A percentile compares a stretch with the other conserved stretches of the same genome.
Conservation (phyloP, 73 alveolate species). For the Paramecium primaurelia region DNA sequence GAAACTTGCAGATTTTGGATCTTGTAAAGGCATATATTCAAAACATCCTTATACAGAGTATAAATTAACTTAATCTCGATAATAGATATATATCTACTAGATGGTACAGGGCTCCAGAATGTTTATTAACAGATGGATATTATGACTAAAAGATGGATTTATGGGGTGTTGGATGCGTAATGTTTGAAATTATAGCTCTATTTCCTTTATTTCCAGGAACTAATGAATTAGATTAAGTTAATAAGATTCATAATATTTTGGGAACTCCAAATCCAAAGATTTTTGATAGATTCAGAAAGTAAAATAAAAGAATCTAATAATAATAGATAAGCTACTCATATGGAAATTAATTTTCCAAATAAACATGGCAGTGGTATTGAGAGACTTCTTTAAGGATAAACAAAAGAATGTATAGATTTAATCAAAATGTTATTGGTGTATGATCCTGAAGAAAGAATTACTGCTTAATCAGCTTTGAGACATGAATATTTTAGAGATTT, state of each 20-base stretch:
- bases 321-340: slow-evolving; percentile 70
- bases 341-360: slow-evolving; percentile 87
- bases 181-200: slow-evolving; percentile 90
- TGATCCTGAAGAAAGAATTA: slow-evolving; percentile 65
- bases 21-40: slow-evolving; percentile 91
- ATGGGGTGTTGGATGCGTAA: slow-evolving; percentile 99
- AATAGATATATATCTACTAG: slow-evolving; percentile 81
- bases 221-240: slow-evolving; percentile 94
- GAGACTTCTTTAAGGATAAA: slow-evolving; percentile 74
- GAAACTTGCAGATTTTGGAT: slow-evolving; percentile 95
- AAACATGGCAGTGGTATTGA: slow-evolving; percentile 88
- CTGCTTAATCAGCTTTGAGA: slow-evolving; percentile 34
- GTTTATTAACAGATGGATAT: slow-evolving; percentile 98
- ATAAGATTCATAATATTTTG: slow-evolving; percentile 92
- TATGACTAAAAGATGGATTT: slow-evolving; percentile 98
- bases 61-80: background rate
- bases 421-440: slow-evolving; percentile 53
- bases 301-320: background rate
- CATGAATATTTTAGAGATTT: slow-evolving; percentile 61
- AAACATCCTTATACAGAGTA: slow-evolving; percentile 95
- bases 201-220: slow-evolving; percentile 98
- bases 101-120: slow-evolving; percentile 99
- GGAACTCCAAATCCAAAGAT: slow-evolving; percentile 94
- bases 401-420: slow-evolving; percentile 70
- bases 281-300: slow-evolving; percentile 74